phyloP scores from a whole-genome alignment of 2,329 filamentous ascomycete species.

The Arthroderma sp. region DNA sequence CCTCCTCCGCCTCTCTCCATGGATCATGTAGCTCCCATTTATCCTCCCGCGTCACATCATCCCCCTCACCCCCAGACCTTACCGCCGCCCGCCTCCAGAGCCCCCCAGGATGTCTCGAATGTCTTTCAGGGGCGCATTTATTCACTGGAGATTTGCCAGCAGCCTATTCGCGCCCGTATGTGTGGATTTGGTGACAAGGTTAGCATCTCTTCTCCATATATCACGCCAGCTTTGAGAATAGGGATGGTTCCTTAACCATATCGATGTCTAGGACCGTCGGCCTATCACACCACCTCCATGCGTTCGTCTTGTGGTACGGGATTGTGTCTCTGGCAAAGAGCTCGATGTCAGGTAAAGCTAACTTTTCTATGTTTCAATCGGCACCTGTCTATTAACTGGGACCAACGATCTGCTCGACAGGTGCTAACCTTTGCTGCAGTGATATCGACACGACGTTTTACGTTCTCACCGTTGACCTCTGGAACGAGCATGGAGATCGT shows the following conservation, averaged over 20 bases:
- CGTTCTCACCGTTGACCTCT: conserved; percentile 56
- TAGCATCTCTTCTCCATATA: conserved; percentile 9
- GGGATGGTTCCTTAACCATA: neutral
- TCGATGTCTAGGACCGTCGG: conserved; percentile 59
- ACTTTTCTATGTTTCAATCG: neutral
- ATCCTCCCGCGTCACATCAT: conserved; percentile 20
- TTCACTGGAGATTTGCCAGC: conserved; percentile 71
- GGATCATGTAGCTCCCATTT: conserved; percentile 23
- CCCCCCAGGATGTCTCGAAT: conserved; percentile 26
- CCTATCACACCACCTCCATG: conserved; percentile 94
- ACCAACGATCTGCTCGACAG: neutral
- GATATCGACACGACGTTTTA: conserved; percentile 57
- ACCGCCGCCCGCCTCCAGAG: conserved; percentile 20
- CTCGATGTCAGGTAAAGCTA: conserved; percentile 60
- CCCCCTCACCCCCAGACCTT: conserved; percentile 19
- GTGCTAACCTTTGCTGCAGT: conserved; percentile 24
- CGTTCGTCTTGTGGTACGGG: conserved; percentile 67
- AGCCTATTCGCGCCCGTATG: conserved; percentile 88
- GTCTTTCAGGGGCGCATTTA: conserved; percentile 32
- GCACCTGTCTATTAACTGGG: conserved; percentile 1
- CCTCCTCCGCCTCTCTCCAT: conserved; percentile 25
- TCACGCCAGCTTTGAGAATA: neutral
- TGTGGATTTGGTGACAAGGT: conserved; percentile 98
- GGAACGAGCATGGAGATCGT: conserved; percentile 45
- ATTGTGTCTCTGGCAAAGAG: conserved; percentile 62